Evolutionary conservation across 2,329 filamentous ascomycete species (phyloP).

Genomic region (Alternaria metachromatica): DNA sequence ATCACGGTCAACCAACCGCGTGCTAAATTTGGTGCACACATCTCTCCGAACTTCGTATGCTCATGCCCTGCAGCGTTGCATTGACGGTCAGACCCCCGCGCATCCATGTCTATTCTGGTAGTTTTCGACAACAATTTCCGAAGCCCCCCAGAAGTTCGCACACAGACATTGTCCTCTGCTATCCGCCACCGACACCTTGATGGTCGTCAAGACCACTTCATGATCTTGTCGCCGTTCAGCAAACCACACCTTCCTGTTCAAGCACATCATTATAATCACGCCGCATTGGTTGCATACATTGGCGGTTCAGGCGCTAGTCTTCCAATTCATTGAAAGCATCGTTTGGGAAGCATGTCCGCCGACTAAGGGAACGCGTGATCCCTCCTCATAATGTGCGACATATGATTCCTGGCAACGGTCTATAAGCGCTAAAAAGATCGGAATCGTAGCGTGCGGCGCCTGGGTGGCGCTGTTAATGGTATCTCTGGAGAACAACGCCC

Average conservation of each 20-base stretch:
- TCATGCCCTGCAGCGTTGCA: conserved; percentile 1
- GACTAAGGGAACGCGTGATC: conserved; percentile 10
- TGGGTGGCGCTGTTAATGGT: not conserved
- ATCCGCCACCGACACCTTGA: conserved; percentile 10
- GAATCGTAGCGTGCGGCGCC: not conserved
- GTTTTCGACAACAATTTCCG: conserved; percentile 3
- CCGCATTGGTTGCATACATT: conserved; percentile 1
- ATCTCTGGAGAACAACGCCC: not conserved
- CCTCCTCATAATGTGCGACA: not conserved
- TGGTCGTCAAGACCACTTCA: not conserved
- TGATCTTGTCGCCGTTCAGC: not conserved
- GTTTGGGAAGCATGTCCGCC: conserved; percentile 19
- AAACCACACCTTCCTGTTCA: conserved; percentile 15
- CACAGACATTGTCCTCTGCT: conserved; percentile 1
- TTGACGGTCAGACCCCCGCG: conserved; percentile 10
- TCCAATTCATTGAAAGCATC: conserved; percentile 22
- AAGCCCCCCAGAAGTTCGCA: conserved; percentile 6
- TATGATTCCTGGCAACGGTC: conserved; percentile 2
- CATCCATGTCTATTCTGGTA: conserved; percentile 12
- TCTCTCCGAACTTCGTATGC: conserved; percentile 3
- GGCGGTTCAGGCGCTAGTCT: conserved; percentile 12
- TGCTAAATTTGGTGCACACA: conserved; percentile 11
- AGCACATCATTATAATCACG: conserved; percentile 3
- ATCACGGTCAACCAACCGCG: conserved; percentile 13
- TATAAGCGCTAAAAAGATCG: not conserved